phyloP scores from a whole-genome alignment of 1,284 basidiomycete species.

The Sporisorium reilianum region DNA sequence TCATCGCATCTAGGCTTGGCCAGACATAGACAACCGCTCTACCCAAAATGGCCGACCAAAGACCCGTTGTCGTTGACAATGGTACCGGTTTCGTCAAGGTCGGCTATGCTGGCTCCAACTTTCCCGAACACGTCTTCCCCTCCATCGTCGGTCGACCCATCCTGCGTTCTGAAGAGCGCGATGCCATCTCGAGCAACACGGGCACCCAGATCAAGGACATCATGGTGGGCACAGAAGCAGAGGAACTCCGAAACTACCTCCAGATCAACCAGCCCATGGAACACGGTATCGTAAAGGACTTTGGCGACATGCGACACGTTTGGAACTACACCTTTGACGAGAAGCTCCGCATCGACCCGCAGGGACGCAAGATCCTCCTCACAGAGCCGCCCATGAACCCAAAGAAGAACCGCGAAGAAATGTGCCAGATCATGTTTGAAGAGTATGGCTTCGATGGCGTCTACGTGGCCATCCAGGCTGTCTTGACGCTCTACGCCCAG shows the following conservation, averaged over 20 bases:
- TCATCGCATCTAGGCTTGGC: neutral
- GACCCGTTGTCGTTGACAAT: slow-evolving; percentile 93
- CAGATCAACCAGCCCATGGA: slow-evolving; percentile 99
- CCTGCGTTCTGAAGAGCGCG: slow-evolving; percentile 93
- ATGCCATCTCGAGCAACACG: slow-evolving; percentile 73
- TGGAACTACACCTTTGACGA: slow-evolving; percentile 99
- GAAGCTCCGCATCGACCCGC: slow-evolving; percentile 89
- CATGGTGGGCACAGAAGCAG: slow-evolving; percentile 97
- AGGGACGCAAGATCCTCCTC: slow-evolving; percentile 88
- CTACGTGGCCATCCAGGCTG: slow-evolving; percentile 98
- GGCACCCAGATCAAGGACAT: slow-evolving; percentile 79
- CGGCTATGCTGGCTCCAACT: slow-evolving; percentile 87
- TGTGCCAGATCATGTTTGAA: slow-evolving; percentile 99
- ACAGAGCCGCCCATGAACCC: slow-evolving; percentile 99
- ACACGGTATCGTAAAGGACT: slow-evolving; percentile 98
- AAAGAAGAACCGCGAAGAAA: slow-evolving; percentile 87
- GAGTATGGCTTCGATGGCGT: slow-evolving; percentile 96
- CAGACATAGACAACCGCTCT: neutral
- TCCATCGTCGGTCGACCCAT: slow-evolving; percentile 97
- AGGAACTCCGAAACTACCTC: slow-evolving; percentile 91
- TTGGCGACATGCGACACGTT: slow-evolving; percentile 97
- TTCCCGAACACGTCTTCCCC: slow-evolving; percentile 97
- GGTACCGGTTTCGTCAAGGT: slow-evolving; percentile 96
- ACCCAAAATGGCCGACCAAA: slow-evolving; percentile 64
- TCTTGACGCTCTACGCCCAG: slow-evolving; percentile 95